A percentile compares a stretch with the other conserved stretches of the same genome.
phyloP scores from a whole-genome alignment of 352 stramenopile genomes.

The Thraustochytrium aureum region DNA sequence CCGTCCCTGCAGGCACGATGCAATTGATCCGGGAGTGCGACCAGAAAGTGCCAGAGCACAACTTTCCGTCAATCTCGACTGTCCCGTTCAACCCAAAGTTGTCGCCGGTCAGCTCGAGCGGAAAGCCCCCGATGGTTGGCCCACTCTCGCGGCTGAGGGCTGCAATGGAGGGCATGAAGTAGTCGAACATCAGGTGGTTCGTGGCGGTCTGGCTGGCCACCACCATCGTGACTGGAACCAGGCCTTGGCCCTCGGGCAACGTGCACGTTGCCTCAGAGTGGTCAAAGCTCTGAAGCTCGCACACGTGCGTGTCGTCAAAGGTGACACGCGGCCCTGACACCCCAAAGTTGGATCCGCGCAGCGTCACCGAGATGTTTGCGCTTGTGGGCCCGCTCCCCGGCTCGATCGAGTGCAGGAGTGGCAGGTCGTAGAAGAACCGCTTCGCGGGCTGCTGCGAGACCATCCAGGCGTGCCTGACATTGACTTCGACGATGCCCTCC shows the following conservation, averaged over 20 bases:
- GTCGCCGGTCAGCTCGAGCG: not conserved
- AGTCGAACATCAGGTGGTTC: not conserved
- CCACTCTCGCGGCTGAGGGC: not conserved
- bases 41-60: slow-evolving; percentile 1
- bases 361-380: not conserved
- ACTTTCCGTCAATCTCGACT: not conserved
- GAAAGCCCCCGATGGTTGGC: not conserved
- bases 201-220: not conserved
- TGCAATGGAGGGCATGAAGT: not conserved
- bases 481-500: not conserved
- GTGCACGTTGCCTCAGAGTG: not conserved
- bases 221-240: not conserved
- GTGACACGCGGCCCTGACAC: not conserved
- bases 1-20: not conserved
- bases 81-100: slow-evolving; percentile 4
- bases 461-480: slow-evolving; percentile 22
- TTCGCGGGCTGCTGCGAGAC: not conserved
- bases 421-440: slow-evolving; percentile 13
- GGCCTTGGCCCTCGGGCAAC: slow-evolving; percentile 6
- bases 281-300: not conserved
- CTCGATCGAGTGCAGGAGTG: not conserved
- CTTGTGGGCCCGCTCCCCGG: not conserved
- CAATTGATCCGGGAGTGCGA: slow-evolving; percentile 21
- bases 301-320: not conserved
- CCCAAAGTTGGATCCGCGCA: slow-evolving; percentile 41